Conservation (phyloP, 805 yeast genomes). For the Lipomyces spencermartinsiae region DNA sequence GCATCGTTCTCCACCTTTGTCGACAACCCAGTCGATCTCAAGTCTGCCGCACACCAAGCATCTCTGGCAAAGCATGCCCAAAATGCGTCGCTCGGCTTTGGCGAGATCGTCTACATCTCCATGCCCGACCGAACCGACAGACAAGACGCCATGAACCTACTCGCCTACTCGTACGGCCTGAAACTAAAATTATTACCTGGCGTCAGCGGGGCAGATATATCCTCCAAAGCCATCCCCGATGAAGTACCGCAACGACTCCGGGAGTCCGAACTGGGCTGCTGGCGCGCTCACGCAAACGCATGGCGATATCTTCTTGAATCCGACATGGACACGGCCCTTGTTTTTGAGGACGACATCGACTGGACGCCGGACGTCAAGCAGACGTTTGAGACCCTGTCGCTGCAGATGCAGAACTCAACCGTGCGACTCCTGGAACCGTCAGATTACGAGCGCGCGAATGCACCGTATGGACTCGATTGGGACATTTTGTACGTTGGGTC, state of each 20-base stretch:
- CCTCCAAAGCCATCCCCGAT: conserved; percentile 25
- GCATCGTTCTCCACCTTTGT: too few relatives aligned
- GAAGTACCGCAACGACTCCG: conserved; percentile 9
- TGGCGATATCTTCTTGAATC: conserved; percentile 26
- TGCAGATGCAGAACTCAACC: conserved; percentile 27
- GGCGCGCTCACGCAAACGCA: conserved; percentile 32
- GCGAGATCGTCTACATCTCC: conserved; percentile 25
- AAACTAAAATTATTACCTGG: conserved; percentile 21
- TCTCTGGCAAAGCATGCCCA: conserved; percentile 13
- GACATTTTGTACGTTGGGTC: conserved; percentile 26
- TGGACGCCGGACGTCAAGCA: conserved; percentile 22
- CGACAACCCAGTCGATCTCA: too few relatives aligned
- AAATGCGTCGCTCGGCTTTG: conserved; percentile 28
- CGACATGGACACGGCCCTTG: conserved; percentile 18
- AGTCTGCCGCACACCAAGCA: too few relatives aligned
- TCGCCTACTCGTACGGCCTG: conserved; percentile 18
- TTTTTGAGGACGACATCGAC: conserved; percentile 30
- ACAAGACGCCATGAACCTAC: conserved; percentile 27
- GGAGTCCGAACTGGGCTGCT: conserved; percentile 27
- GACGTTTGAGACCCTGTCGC: conserved; percentile 19
- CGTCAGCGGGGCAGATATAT: conserved; percentile 16
- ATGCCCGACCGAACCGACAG: conserved; percentile 30
- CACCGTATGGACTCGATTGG: conserved; percentile 33
- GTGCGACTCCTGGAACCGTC: conserved; percentile 20
- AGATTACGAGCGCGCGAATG: conserved; percentile 17